These are phyloP conservation scores for Dichomitus squalens DNA, from an alignment of 1,284 basidiomycete genomes.

Conservation along the genomic window DNA sequence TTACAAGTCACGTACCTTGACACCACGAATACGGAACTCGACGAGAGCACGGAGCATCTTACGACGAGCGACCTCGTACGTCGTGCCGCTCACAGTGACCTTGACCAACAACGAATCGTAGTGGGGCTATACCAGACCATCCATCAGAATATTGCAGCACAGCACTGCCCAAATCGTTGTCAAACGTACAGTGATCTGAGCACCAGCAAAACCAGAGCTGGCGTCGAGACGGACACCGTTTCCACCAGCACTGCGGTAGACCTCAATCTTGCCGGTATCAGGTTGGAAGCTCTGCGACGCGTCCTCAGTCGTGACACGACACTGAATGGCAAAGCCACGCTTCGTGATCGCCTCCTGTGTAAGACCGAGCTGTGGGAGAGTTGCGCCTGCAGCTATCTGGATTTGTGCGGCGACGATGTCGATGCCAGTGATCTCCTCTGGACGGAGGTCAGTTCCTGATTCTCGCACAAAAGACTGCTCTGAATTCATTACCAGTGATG, in stretches of 20 bases:
- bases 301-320: slow-evolving; percentile 99
- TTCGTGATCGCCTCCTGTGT: slow-evolving; percentile 97
- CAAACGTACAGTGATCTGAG: slow-evolving; percentile 90
- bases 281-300: slow-evolving; percentile 92
- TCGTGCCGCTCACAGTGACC: slow-evolving; percentile 94
- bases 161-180: background rate
- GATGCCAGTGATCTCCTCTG: slow-evolving; percentile 98
- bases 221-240: slow-evolving; percentile 99
- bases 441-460: slow-evolving; percentile 6
- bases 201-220: slow-evolving; percentile 97
- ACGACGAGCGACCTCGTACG: slow-evolving; percentile 96
- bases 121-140: slow-evolving; percentile 68
- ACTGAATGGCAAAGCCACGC: slow-evolving; percentile 98
- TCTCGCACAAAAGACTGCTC: background rate
- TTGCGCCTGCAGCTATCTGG: slow-evolving; percentile 97
- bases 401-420: slow-evolving; percentile 99
- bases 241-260: slow-evolving; percentile 97
- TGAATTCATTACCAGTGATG: slow-evolving; percentile 72
- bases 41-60: slow-evolving; percentile 99
- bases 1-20: slow-evolving; percentile 72
- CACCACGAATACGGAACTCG: slow-evolving; percentile 99
- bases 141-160: background rate
- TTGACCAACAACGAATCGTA: slow-evolving; percentile 99
- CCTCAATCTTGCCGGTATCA: slow-evolving; percentile 99
- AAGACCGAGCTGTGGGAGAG: slow-evolving; percentile 92